Evolutionary conservation across 164 flowering plant species (phyloP).

Genomic region (Magnolia officinalis): DNA sequence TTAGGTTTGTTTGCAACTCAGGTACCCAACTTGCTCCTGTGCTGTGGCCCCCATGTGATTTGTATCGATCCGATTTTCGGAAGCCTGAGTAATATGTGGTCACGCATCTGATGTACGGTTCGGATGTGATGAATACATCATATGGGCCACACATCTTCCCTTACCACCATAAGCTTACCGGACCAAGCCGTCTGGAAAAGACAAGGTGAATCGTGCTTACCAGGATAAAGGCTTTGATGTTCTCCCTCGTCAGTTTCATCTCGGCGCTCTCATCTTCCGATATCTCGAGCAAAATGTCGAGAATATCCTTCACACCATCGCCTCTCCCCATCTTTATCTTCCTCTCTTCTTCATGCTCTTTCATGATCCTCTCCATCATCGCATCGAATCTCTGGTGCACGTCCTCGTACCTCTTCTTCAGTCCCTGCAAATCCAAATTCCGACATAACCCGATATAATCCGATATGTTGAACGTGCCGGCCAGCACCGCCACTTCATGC

Average conservation of each 20-base stretch:
- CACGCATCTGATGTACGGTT: too few relatives aligned
- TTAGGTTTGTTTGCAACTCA: too few relatives aligned
- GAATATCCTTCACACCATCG: constrained; percentile 37
- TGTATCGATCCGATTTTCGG: too few relatives aligned
- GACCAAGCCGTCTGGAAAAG: background rate
- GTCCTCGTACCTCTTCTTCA: constrained; percentile 29
- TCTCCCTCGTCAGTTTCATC: constrained; percentile 37
- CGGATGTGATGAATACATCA: background rate
- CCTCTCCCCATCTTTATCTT: constrained; percentile 2
- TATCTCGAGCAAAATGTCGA: constrained; percentile 46
- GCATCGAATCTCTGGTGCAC: constrained; percentile 34
- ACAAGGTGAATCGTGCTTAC: constrained; percentile 22
- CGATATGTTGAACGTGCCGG: constrained; percentile 45
- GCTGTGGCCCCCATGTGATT: too few relatives aligned
- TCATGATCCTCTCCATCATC: constrained; percentile 43
- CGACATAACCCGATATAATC: constrained; percentile 42
- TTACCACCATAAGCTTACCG: too few relatives aligned
- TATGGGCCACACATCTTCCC: background rate
- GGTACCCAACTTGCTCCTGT: too few relatives aligned
- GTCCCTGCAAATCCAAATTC: constrained; percentile 48
- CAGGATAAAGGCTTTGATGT: constrained; percentile 58
- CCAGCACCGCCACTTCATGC: constrained; percentile 33
- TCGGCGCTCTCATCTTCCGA: constrained; percentile 38
- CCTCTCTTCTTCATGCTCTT: constrained; percentile 27
- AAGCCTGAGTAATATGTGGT: too few relatives aligned